phyloP scores from a whole-genome alignment of 2,329 filamentous ascomycete genomes.

The Diaporthe ilicicola region DNA sequence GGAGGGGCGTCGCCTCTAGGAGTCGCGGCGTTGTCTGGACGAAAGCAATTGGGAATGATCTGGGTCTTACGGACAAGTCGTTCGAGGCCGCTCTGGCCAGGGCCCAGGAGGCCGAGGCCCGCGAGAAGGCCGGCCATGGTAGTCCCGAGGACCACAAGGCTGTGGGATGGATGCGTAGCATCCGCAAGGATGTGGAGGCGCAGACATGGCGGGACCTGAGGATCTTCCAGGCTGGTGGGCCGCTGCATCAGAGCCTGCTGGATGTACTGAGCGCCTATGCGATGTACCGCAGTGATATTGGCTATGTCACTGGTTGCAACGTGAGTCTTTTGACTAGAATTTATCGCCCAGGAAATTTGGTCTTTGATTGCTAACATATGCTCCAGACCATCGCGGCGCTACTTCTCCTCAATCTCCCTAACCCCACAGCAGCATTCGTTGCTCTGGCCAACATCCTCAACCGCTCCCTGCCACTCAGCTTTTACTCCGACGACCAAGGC shows the following conservation, averaged over 20 bases:
- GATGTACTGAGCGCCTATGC: conserved; percentile 82
- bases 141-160: conserved; percentile 63
- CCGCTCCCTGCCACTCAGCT: conserved; percentile 76
- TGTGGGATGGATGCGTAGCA: conserved; percentile 68
- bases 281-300: conserved; percentile 84
- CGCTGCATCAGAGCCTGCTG: conserved; percentile 72
- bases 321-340: conserved; percentile 56
- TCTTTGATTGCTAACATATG: conserved; percentile 37
- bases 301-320: conserved; percentile 78
- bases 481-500: conserved; percentile 75
- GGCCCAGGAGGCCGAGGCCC: conserved; percentile 68
- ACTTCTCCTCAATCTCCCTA: conserved; percentile 75
- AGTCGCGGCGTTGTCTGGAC: conserved; percentile 76
- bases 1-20: conserved; percentile 78
- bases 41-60: conserved; percentile 76
- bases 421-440: conserved; percentile 71
- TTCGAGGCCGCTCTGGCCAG: conserved; percentile 76
- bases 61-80: conserved; percentile 72
- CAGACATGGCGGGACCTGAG: conserved; percentile 76
- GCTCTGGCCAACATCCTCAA: conserved; percentile 81
- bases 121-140: conserved; percentile 60
- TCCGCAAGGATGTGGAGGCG: conserved; percentile 69
- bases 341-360: conserved; percentile 30
- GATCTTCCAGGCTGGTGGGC: conserved; percentile 74
- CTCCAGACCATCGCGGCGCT: conserved; percentile 74